These are phyloP conservation scores for Alternaria arborescens DNA, from an alignment of 2,329 filamentous ascomycete genomes.

Conservation along the genomic window DNA sequence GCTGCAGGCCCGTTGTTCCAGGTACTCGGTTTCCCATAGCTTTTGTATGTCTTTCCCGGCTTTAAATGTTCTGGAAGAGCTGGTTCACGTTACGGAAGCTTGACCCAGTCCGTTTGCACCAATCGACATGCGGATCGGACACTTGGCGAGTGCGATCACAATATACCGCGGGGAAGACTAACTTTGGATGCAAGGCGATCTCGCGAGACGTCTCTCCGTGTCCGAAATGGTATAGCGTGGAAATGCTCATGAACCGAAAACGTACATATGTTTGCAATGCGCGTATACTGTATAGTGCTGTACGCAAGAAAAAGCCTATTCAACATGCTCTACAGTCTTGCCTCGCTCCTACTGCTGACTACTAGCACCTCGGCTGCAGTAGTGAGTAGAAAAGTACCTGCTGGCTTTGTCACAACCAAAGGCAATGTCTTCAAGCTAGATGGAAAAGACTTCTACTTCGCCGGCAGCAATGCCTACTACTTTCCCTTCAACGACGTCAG, in stretches of 20 bases:
- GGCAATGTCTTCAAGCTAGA: slow-evolving; percentile 63
- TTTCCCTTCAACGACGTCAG: slow-evolving; percentile 63
- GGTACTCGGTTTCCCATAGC: slow-evolving; percentile 6
- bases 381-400: slow-evolving; percentile 8
- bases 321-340: slow-evolving; percentile 14
- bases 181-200: neutral
- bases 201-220: slow-evolving; percentile 12
- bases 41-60: neutral
- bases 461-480: slow-evolving; percentile 66
- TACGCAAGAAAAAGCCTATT: neutral
- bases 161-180: slow-evolving; percentile 16
- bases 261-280: neutral
- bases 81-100: slow-evolving; percentile 12
- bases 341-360: slow-evolving; percentile 24
- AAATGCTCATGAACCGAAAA: slow-evolving; percentile 1
- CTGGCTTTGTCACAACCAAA: slow-evolving; percentile 60
- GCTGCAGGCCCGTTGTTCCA: slow-evolving; percentile 16
- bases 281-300: neutral
- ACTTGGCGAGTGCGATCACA: slow-evolving; percentile 12
- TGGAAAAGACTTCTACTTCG: slow-evolving; percentile 65
- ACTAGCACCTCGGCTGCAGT: slow-evolving; percentile 29
- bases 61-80: slow-evolving; percentile 14
- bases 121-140: slow-evolving; percentile 5
- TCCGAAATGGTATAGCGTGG: slow-evolving; percentile 12
- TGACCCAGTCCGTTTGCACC: slow-evolving; percentile 12